Base-by-base conservation (phyloP, 1,284 basidiomycete species). In the Cutaneotrichosporon daszewskae region DNA sequence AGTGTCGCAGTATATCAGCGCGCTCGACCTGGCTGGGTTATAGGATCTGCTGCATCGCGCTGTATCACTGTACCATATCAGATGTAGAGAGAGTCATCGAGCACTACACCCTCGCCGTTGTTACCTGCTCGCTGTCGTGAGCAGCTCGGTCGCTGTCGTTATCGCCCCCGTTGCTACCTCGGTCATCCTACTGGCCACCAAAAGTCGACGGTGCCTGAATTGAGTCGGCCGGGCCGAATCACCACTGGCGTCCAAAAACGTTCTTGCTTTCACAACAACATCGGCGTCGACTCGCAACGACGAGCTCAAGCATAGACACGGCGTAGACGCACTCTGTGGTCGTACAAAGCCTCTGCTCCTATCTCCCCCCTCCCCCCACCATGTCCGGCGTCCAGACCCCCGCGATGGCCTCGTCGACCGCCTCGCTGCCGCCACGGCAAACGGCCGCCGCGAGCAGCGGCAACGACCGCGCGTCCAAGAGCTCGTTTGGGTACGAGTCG, bases 401-500 rank as follows among this genome's bases (percentile, higher is more conserved):
- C 10, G 38, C 32, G 36, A 37, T 42, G 33, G 18, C 35, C 20
- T 39, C 53, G 16, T 54, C 53, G 13, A 49, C 43, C 26, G 49
- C 48, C 46, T 33, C 40, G 24, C 16, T 47, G 18, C 36, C 50
- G 6, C 42, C 50, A 7, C 23, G 24, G 11, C n/a, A n/a, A n/a
- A n/a, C n/a, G n/a, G n/a, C n/a, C n/a, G n/a, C n/a, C n/a, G n/a
- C n/a, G n/a, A n/a, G n/a, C n/a, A n/a, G n/a, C 31, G 43, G 49
- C 37, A 46, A 56, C 32, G 52, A 50, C 45, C 44, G 52, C 29
- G n/a, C 18, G 39, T 32, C 50, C 51, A 38, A 56, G 65, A 40
- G 28, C 19, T 40, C 35, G 16, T 73, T 73, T 41, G 71, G 69
- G 8, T 60, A 59, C 34, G 67, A 69, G 42, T 61, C 58, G 13